Base-by-base conservation (phyloP, 2,329 filamentous ascomycete genomes). In the Cryphonectria carpinicola region DNA sequence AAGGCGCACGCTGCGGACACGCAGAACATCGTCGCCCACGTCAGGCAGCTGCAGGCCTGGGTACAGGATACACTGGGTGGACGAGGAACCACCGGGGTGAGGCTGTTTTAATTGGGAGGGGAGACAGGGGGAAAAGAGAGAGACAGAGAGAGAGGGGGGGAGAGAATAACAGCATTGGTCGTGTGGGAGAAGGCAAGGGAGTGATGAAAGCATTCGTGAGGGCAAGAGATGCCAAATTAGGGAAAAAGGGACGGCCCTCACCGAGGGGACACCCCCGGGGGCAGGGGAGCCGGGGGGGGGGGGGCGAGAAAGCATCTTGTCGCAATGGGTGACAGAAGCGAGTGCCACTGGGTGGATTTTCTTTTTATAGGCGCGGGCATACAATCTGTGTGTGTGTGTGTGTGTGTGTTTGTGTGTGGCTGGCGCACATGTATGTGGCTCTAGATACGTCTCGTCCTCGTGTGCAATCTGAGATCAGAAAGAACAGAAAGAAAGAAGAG, bases 11-110 rank as follows among this genome's bases (percentile, higher is more conserved):
- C 43, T 17, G 58, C 28, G 3, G 66, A 68, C 11, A 68, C 60
- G 35, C 66, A 68, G 60, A 19, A 11, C 22, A 11, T 68, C 58
- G 19, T 64, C 39, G 66, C 66, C 22, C 14, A 68, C 3, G 35
- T 68, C 32, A 37, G 60, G 32, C 32, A 64, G 60, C 32, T 68
- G 58, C 60, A 68, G 19, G 37, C 22, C 2, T 68, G 66, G 66
- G 58, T 68, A 3, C 41, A 56, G n/a, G 66, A 62, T 1, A 52
- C 61, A 7, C 3, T 68, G 43, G 58, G 49, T 6, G 66, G 66
- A 5, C 58, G 58, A 13, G 58, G 58, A 17, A 60, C 35, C 13
- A 35, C 35, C 1, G 35, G 37, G 22, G 28, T 22, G 60, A 52
- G 66, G 49, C 41, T 62, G 32, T 68, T 68, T 5, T 68, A 43